These are phyloP conservation scores for Penicillium frequentans DNA, from an alignment of 2,329 filamentous ascomycete species.

Conservation along the genomic window DNA sequence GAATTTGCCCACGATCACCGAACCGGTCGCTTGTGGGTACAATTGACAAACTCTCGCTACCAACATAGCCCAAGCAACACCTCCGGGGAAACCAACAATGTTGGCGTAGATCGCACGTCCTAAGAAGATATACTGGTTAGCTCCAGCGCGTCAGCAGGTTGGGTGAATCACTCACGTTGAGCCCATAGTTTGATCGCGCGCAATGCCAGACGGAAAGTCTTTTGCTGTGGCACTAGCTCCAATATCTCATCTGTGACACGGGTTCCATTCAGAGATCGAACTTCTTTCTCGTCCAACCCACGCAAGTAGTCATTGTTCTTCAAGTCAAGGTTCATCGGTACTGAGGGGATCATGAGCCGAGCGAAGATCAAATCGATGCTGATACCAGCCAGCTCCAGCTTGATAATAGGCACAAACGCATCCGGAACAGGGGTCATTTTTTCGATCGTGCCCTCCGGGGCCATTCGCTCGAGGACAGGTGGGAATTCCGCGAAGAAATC, in stretches of 20 bases:
- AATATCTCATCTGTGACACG: slow-evolving; percentile 93
- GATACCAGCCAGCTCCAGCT: slow-evolving; percentile 86
- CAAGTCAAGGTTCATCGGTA: slow-evolving; percentile 71
- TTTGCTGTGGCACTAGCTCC: slow-evolving; percentile 80
- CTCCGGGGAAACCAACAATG: slow-evolving; percentile 93
- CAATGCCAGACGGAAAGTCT: slow-evolving; percentile 84
- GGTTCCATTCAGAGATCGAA: slow-evolving; percentile 89
- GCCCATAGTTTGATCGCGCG: slow-evolving; percentile 97
- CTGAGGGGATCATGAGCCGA: slow-evolving; percentile 68
- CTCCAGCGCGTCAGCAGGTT: background rate
- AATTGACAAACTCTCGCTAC: slow-evolving; percentile 94
- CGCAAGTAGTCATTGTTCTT: slow-evolving; percentile 82
- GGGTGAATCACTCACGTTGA: slow-evolving; percentile 54
- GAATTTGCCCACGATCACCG: slow-evolving; percentile 89
- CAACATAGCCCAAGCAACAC: slow-evolving; percentile 97
- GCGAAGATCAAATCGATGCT: slow-evolving; percentile 94
- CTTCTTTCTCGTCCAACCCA: slow-evolving; percentile 80
- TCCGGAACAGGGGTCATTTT: slow-evolving; percentile 84
- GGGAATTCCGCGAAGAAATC: slow-evolving; percentile 94
- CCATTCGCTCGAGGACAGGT: slow-evolving; percentile 72
- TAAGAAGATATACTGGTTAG: slow-evolving; percentile 19
- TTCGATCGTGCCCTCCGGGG: slow-evolving; percentile 74
- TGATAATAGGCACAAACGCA: slow-evolving; percentile 95
- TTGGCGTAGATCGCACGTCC: slow-evolving; percentile 90
- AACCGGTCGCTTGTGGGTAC: slow-evolving; percentile 87